Conservation (phyloP, 495 filamentous ascomycete genomes). For the Aspergillus ellipticus region DNA sequence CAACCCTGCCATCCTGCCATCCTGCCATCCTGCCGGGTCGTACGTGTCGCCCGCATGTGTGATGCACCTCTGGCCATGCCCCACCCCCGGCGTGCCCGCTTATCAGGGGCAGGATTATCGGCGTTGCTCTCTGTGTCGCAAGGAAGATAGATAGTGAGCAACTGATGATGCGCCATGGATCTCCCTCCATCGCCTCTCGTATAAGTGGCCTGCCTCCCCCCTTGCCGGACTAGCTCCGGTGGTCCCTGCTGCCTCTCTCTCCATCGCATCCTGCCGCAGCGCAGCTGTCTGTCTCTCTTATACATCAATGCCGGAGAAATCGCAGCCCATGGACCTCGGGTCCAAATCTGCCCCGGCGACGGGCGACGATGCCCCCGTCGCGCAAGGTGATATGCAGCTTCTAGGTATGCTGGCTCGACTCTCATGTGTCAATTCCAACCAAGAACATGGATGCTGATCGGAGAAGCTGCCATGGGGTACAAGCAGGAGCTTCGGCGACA, state of each 20-base stretch:
- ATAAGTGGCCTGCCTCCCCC: neutral
- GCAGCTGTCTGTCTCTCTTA: neutral
- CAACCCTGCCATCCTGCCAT: neutral
- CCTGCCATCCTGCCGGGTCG: neutral
- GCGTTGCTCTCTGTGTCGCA: neutral
- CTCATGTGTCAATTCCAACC: neutral
- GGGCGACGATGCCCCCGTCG: slow-evolving; percentile 6
- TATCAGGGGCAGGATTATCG: neutral
- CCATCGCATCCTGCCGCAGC: too few relatives aligned
- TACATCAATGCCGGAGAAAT: slow-evolving; percentile 11
- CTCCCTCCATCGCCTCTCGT: neutral
- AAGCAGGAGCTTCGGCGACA: slow-evolving; percentile 68
- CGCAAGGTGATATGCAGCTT: slow-evolving; percentile 29
- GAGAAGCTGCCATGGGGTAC: slow-evolving; percentile 51
- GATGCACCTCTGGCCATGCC: too few relatives aligned
- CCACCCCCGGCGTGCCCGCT: too few relatives aligned
- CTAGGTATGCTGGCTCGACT: slow-evolving; percentile 25
- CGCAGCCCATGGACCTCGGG: neutral
- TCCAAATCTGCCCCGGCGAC: slow-evolving; percentile 8
- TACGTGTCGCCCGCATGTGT: too few relatives aligned
- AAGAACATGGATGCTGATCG: slow-evolving; percentile 4
- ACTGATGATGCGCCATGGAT: too few relatives aligned
- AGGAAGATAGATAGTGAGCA: too few relatives aligned
- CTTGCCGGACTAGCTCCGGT: neutral
- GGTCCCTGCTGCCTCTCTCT: too few relatives aligned